Evolutionary conservation across 2,329 filamentous ascomycete genomes (phyloP).

Genomic region (Chalaropsis thielavioides): DNA sequence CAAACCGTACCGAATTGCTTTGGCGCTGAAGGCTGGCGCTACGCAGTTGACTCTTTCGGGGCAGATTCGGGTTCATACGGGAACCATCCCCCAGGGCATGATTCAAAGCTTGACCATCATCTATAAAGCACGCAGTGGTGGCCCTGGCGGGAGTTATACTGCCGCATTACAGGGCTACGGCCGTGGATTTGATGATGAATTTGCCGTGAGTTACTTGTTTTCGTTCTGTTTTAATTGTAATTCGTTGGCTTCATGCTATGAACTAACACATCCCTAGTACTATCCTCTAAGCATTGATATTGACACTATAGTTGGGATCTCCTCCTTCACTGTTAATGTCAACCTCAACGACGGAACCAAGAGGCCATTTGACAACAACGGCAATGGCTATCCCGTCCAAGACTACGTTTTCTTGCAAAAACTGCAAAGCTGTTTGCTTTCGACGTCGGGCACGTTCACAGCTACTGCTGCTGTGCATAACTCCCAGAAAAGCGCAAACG

Average conservation of each 20-base stretch:
- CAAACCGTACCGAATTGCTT: constrained; percentile 44
- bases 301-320: constrained; percentile 42
- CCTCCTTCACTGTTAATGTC: constrained; percentile 43
- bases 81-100: constrained; percentile 28
- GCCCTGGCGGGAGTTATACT: constrained; percentile 21
- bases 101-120: constrained; percentile 36
- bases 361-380: constrained; percentile 41
- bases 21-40: constrained; percentile 37
- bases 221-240: no score
- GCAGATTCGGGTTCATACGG: constrained; percentile 43
- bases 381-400: constrained; percentile 38
- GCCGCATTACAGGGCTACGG: constrained; percentile 23
- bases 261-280: constrained; percentile 24
- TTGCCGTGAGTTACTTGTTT: constrained; percentile 24
- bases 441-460: constrained; percentile 30
- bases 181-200: constrained; percentile 46
- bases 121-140: constrained; percentile 42
- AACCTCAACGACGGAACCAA: constrained; percentile 34
- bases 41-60: constrained; percentile 36
- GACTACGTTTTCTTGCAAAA: constrained; percentile 41
- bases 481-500: constrained; percentile 30
- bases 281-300: constrained; percentile 38
- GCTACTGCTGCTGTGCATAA: constrained; percentile 37
- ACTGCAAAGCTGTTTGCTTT: constrained; percentile 41
- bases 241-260: background rate